Conservation (phyloP, 495 filamentous ascomycete genomes). For the Hyaloscypha hepaticicola region DNA sequence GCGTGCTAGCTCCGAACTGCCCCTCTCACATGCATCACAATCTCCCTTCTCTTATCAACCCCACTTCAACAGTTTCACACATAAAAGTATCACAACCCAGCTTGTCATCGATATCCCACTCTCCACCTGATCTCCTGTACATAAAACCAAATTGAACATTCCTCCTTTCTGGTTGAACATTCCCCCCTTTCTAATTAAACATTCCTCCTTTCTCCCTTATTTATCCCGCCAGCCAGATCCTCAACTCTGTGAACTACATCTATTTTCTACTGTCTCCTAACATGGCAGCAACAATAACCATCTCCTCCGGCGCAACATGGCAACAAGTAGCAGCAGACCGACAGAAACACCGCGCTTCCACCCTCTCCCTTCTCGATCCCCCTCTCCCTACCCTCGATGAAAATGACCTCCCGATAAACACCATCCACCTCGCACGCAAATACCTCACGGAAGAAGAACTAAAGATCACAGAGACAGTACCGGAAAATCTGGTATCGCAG, state of each 20-base stretch:
- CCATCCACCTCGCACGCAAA: conserved; percentile 40
- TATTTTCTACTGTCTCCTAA: neutral
- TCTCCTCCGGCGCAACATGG: conserved; percentile 42
- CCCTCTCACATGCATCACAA: neutral
- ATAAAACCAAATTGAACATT: neutral
- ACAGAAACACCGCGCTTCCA: conserved; percentile 45
- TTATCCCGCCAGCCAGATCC: no score
- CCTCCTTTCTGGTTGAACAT: neutral
- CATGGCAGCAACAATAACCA: conserved; percentile 37
- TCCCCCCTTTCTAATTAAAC: neutral
- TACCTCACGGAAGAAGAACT: conserved; percentile 48
- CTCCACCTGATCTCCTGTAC: neutral
- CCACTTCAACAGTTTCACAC: neutral
- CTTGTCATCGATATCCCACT: neutral
- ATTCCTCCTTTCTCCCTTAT: neutral
- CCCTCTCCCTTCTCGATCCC: conserved; percentile 42
- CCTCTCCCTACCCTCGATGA: conserved; percentile 17
- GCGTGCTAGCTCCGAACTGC: neutral
- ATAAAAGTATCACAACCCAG: neutral
- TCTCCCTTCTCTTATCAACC: neutral
- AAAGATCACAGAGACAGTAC: conserved; percentile 49
- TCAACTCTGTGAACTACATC: neutral
- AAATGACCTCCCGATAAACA: conserved; percentile 42
- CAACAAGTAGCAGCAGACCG: conserved; percentile 45
- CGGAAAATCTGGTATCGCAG: conserved; percentile 42